phyloP scores from a whole-genome alignment of 495 filamentous ascomycete genomes.

The Neurospora sp. region DNA sequence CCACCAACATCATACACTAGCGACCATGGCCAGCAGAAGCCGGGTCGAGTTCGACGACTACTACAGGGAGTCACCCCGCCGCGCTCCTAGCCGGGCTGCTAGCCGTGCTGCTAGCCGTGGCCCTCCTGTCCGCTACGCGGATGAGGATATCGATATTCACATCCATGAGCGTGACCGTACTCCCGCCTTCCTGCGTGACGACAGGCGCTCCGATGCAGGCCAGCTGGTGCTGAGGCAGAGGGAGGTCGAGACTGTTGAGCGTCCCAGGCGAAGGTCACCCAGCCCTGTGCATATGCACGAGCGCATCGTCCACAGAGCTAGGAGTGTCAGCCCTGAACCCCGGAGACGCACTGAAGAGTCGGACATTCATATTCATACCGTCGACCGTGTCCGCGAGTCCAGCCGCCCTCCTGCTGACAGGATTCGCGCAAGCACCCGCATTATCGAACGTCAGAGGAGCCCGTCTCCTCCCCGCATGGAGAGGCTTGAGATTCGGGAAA shows the following conservation, averaged over 20 bases:
- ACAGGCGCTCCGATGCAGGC: slow-evolving; percentile 27
- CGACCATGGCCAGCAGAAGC: slow-evolving; percentile 20
- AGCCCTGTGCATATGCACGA: slow-evolving; percentile 32
- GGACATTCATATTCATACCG: slow-evolving; percentile 18
- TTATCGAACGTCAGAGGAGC: slow-evolving; percentile 18
- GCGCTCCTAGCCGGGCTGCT: slow-evolving; percentile 18
- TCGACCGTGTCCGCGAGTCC: slow-evolving; percentile 18
- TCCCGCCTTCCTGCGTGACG: slow-evolving; percentile 32
- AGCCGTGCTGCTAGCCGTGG: slow-evolving; percentile 14
- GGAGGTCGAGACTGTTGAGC: slow-evolving; percentile 36
- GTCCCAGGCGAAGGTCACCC: slow-evolving; percentile 29
- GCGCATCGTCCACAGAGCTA: slow-evolving; percentile 19
- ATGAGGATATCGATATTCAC: slow-evolving; percentile 27
- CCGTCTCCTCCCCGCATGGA: slow-evolving; percentile 17
- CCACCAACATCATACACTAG: slow-evolving; percentile 5
- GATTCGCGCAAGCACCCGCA: slow-evolving; percentile 15
- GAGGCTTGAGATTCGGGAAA: slow-evolving; percentile 26
- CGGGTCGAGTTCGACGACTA: slow-evolving; percentile 35
- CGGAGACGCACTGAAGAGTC: slow-evolving; percentile 15
- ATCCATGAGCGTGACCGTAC: slow-evolving; percentile 29
- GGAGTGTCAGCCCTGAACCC: slow-evolving; percentile 24
- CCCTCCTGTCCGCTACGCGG: slow-evolving; percentile 25
- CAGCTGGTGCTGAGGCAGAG: slow-evolving; percentile 34
- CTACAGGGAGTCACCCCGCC: slow-evolving; percentile 20
- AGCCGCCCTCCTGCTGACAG: slow-evolving; percentile 20